Base-by-base conservation (phyloP, 73 alveolate genomes). In the Paramecium primaurelia region DNA sequence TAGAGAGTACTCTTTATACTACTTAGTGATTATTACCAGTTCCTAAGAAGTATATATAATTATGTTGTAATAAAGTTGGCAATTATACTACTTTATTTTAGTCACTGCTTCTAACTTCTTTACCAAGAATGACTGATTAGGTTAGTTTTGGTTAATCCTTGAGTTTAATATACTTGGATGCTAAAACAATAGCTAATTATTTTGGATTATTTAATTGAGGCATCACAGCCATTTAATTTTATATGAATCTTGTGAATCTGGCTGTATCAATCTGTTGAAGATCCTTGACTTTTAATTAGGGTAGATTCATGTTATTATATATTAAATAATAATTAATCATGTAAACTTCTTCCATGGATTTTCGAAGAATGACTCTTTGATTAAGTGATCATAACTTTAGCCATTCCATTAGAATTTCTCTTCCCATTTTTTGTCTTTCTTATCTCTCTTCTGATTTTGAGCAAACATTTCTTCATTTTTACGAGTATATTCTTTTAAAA, bases 331-430 rank as follows among this genome's bases (percentile, higher is more conserved):
- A 20, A 73, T 36, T 73, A 20, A 45, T 80, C 88, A 75, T 30
- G 58, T 45, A 47, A 45, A 45, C 44, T 80, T 80, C 58, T 80
- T 80, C 91, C 91, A 80, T 28, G 91, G 91, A 47, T 80, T 47
- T 47, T 80, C 91, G 49, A 80, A 80, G 58, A 80, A 80, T 11
- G 91, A 80, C 8, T 40, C 77, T 10, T 42, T 42, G 16, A 80
- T 80, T 28, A 44, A 80, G n/a, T 49, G 47, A 20, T 49, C 91
- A 44, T 80, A 44, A 25, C 91, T 49, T 10, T 80, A 32, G 8
- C 59, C 87, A 7, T 73, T 37, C 59, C 59, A 73, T 14, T 38
- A 73, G 34, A 30, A 25, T 44, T 73, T 73, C 47, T 37, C 59
- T 11, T 32, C 47, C 87, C 59, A 73, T 37, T 73, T 73, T 6